These are phyloP conservation scores for Entamoeba moshkovskii DNA, from an alignment of 208 protist genomes.

Conservation along the genomic window DNA sequence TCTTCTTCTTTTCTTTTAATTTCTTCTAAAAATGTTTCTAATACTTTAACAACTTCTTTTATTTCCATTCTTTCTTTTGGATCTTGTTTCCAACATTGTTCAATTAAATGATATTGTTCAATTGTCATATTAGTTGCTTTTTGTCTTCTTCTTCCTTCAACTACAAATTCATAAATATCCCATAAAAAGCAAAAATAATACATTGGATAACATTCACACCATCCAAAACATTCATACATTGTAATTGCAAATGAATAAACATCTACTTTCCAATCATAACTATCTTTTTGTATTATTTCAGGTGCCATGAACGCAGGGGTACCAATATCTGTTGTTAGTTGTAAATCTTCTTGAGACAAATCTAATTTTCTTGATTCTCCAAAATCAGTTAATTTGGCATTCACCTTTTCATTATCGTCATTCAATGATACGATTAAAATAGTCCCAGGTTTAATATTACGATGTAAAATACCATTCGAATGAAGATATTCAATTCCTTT, in stretches of 20 bases:
- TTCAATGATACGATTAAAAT: slow-evolving; percentile 33
- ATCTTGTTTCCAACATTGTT: background rate
- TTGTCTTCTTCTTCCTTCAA: background rate
- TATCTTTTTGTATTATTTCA: background rate
- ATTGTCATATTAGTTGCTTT: background rate
- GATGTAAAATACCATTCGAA: slow-evolving; percentile 79
- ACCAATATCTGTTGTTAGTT: background rate
- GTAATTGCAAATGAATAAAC: background rate
- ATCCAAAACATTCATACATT: background rate
- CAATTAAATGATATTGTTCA: background rate
- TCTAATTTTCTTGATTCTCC: background rate
- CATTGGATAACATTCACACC: background rate
- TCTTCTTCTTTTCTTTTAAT: no score
- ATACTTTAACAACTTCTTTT: no score
- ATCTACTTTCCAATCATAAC: background rate
- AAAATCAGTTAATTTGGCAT: background rate
- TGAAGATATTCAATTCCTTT: slow-evolving; percentile 82
- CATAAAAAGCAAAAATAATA: background rate
- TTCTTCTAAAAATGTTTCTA: no score
- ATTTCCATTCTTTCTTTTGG: no score
- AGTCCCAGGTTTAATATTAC: slow-evolving; percentile 88
- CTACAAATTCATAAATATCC: background rate
- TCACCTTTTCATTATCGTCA: background rate
- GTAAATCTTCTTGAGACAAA: background rate
- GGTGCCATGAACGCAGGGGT: background rate